A percentile compares a stretch with the other conserved stretches of the same genome.
Evolutionary conservation across 495 filamentous ascomycete genomes (phyloP).

Genomic region (Amniculicola lignicola): DNA sequence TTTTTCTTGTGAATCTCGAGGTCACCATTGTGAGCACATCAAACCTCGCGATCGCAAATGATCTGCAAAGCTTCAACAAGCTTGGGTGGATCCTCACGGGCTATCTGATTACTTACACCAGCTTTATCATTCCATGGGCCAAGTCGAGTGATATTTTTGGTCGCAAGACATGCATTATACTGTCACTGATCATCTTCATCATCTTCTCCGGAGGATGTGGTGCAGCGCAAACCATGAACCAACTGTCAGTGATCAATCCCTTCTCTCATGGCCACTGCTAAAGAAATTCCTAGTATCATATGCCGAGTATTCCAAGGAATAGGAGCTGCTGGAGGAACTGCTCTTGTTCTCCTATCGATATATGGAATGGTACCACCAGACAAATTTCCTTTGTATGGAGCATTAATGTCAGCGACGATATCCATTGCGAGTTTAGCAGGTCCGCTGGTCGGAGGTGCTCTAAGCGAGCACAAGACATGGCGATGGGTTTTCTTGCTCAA

Average conservation of each 20-base stretch:
- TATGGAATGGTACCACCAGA: slow-evolving; percentile 49
- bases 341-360: slow-evolving; percentile 53
- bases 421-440: slow-evolving; percentile 46
- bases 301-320: slow-evolving; percentile 23
- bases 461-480: slow-evolving; percentile 43
- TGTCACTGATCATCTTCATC: slow-evolving; percentile 39
- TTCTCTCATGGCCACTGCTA: not conserved
- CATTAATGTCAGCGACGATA: slow-evolving; percentile 38
- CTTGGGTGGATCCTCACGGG: slow-evolving; percentile 56
- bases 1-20: slow-evolving; percentile 61
- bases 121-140: slow-evolving; percentile 15
- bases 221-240: slow-evolving; percentile 32
- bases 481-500: slow-evolving; percentile 46
- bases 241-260: slow-evolving; percentile 40
- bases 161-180: slow-evolving; percentile 38
- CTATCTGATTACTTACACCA: slow-evolving; percentile 55
- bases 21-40: slow-evolving; percentile 64
- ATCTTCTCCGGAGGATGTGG: slow-evolving; percentile 20
- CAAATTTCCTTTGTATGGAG: slow-evolving; percentile 40
- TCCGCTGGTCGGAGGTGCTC: slow-evolving; percentile 47
- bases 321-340: slow-evolving; percentile 29
- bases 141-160: slow-evolving; percentile 39
- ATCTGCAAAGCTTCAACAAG: slow-evolving; percentile 52
- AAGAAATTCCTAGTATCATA: slow-evolving; percentile 15
- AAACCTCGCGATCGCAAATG: slow-evolving; percentile 56